Percentiles rank a stretch among this genome's conserved stretches.
Evolutionary conservation across 2,329 filamentous ascomycete genomes (phyloP).

Genomic region (Hypoxylon sp.): DNA sequence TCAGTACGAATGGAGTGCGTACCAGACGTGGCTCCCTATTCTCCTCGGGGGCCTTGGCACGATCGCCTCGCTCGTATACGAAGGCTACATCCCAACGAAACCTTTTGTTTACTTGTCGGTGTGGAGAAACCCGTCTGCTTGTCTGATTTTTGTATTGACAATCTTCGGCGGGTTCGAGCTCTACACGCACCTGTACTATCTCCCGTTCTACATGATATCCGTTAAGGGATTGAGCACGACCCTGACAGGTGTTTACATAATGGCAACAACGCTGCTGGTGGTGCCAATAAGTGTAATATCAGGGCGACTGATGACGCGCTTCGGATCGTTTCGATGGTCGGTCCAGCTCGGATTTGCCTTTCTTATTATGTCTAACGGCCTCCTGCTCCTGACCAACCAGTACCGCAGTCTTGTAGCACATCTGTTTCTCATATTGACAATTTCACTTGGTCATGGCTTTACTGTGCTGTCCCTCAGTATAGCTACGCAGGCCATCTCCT

Average conservation of each 20-base stretch:
- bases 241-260: not conserved
- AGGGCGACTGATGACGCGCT: not conserved
- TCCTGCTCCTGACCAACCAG: not conserved
- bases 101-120: not conserved
- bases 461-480: not conserved
- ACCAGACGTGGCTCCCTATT: constrained; percentile 46
- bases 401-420: not conserved
- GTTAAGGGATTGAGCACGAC: not conserved
- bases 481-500: not conserved
- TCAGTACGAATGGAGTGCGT: constrained; percentile 57
- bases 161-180: not conserved
- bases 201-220: not conserved
- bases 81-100: constrained; percentile 25
- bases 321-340: not conserved
- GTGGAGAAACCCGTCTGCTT: not conserved
- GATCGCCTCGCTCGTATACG: constrained; percentile 45
- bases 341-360: not conserved
- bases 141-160: not conserved
- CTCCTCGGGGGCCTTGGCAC: constrained; percentile 43
- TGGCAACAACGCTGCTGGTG: not conserved
- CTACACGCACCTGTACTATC: not conserved
- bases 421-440: not conserved
- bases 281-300: not conserved
- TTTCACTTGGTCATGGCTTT: not conserved
- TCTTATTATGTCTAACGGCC: not conserved